phyloP scores from a whole-genome alignment of 495 filamentous ascomycete species.

The Pseudotulostoma volvatum region DNA sequence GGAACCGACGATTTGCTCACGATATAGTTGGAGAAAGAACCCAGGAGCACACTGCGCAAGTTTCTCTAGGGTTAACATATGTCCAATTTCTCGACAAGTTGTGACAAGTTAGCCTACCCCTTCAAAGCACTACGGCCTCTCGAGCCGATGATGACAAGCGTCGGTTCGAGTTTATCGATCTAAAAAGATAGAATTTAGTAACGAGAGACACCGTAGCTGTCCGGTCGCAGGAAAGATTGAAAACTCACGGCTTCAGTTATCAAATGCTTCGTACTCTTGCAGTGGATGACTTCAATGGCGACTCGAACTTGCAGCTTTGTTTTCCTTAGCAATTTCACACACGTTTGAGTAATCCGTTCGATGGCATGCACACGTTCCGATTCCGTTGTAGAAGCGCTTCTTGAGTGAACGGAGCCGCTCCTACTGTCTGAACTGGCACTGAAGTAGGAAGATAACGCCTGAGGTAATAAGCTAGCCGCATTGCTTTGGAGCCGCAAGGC shows the following conservation, averaged over 20 bases:
- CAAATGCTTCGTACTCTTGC: conserved; percentile 82
- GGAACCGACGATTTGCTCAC: conserved; percentile 94
- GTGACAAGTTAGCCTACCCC: conserved; percentile 48
- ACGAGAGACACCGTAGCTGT: too few relatives aligned
- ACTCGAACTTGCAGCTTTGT: conserved; percentile 81
- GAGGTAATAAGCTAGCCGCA: conserved; percentile 12
- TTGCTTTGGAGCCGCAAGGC: conserved; percentile 14
- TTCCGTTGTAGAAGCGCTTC: conserved; percentile 41
- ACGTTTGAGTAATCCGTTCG: conserved; percentile 58
- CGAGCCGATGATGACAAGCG: conserved; percentile 84
- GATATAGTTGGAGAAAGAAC: conserved; percentile 92
- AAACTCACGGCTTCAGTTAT: conserved; percentile 57
- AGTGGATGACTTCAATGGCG: conserved; percentile 91
- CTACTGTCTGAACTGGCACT: conserved; percentile 24
- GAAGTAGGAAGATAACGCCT: conserved; percentile 16
- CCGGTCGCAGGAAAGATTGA: conserved; percentile 2
- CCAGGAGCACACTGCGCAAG: conserved; percentile 57
- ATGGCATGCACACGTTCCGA: conserved; percentile 62
- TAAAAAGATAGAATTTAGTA: conserved; percentile 17
- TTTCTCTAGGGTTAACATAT: conserved; percentile 2
- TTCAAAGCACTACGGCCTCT: conserved; percentile 81
- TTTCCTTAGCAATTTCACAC: conserved; percentile 70
- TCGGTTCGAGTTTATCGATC: conserved; percentile 84
- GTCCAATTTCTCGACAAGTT: too few relatives aligned
- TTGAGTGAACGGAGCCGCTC: conserved; percentile 24